Percentiles rank a stretch among this genome's conserved stretches.
phyloP scores from a whole-genome alignment of 23 red algal species.

The Gracilaria vermiculophylla region DNA sequence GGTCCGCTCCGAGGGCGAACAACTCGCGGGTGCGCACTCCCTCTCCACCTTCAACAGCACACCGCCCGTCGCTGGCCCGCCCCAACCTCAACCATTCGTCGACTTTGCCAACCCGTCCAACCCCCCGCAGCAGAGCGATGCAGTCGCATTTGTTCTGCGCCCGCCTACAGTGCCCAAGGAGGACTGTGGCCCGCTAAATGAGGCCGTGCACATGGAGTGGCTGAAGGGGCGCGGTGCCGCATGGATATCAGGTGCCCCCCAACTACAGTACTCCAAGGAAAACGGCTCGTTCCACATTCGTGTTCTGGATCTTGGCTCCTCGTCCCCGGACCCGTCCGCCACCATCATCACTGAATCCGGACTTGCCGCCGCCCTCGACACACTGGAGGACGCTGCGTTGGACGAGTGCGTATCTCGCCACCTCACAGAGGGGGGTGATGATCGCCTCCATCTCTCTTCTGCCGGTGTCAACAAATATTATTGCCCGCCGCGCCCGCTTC shows the following conservation, averaged over 20 bases:
- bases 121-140: slow-evolving; percentile 57
- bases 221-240: slow-evolving; percentile 58
- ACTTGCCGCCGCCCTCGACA: slow-evolving; percentile 61
- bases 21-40: not conserved
- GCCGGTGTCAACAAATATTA: slow-evolving; percentile 83
- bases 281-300: slow-evolving; percentile 48
- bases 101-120: slow-evolving; percentile 45
- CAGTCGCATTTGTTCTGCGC: slow-evolving; percentile 52
- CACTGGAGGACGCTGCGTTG: slow-evolving; percentile 65
- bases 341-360: slow-evolving; percentile 59
- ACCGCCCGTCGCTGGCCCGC: not conserved
- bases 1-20: not conserved
- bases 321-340: slow-evolving; percentile 38
- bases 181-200: slow-evolving; percentile 57
- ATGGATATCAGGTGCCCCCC: slow-evolving; percentile 61
- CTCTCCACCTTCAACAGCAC: not conserved
- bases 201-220: slow-evolving; percentile 62
- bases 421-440: slow-evolving; percentile 79
- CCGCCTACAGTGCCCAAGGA: slow-evolving; percentile 63
- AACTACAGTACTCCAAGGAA: slow-evolving; percentile 53
- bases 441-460: slow-evolving; percentile 72
- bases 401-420: slow-evolving; percentile 74
- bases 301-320: slow-evolving; percentile 35
- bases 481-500: slow-evolving; percentile 59
- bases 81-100: not conserved